Conservation (phyloP, 176 grass and related monocot genomes). For the Panicum miliaceum region DNA sequence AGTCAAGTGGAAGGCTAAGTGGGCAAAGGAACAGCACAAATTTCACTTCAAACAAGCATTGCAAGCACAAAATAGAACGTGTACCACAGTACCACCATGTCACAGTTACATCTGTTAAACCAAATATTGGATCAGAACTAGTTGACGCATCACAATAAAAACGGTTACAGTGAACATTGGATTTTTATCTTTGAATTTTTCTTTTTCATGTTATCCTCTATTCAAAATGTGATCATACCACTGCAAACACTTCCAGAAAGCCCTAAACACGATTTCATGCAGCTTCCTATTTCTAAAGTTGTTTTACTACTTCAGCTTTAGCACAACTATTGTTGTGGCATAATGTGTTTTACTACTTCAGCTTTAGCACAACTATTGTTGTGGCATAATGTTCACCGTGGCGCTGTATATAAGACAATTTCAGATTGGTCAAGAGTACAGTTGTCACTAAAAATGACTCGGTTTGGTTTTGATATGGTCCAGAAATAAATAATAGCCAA, state of each 20-base stretch:
- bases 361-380: neutral
- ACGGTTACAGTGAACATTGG: neutral
- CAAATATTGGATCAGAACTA: neutral
- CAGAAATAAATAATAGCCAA: neutral
- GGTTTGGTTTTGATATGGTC: neutral
- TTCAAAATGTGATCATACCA: conserved; percentile 1
- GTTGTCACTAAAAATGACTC: neutral
- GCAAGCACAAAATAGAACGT: neutral
- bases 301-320: neutral
- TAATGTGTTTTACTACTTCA: neutral
- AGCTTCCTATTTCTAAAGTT: neutral
- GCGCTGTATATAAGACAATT: neutral
- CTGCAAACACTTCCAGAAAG: neutral
- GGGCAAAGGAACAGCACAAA: conserved; percentile 8
- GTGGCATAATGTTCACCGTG: neutral
- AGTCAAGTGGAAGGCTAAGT: neutral
- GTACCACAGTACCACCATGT: neutral
- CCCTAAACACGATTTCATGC: neutral
- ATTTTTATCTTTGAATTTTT: too few species aligned
- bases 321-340: neutral
- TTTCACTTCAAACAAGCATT: neutral
- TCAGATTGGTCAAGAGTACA: neutral
- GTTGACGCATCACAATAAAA: too few species aligned
- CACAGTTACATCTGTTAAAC: neutral
- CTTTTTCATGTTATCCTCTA: neutral